A percentile compares a stretch with the other conserved stretches of the same genome.
These are phyloP conservation scores for Ascosphaera aggregata DNA, from an alignment of 2,329 filamentous ascomycete genomes.

Conservation along the genomic window DNA sequence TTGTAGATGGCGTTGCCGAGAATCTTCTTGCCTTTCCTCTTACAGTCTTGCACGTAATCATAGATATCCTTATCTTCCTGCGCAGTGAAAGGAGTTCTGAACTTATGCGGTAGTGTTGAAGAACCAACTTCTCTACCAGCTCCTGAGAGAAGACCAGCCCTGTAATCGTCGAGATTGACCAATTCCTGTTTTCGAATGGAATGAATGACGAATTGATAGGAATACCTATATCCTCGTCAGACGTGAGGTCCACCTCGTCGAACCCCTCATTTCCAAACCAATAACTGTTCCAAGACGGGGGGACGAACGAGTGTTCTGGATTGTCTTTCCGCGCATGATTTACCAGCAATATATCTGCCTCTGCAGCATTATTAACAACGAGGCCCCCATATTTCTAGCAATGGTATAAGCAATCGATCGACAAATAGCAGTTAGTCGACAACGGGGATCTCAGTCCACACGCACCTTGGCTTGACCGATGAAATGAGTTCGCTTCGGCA, in stretches of 20 bases:
- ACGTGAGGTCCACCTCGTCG: too few relatives aligned
- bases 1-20: conserved; percentile 23
- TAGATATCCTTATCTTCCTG: conserved; percentile 22
- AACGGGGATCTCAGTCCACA: neutral
- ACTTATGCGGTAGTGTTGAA: conserved; percentile 13
- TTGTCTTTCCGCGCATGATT: conserved; percentile 30
- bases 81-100: conserved; percentile 15
- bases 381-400: conserved; percentile 28
- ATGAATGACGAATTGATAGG: conserved; percentile 33
- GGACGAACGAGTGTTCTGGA: conserved; percentile 24
- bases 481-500: conserved; percentile 27
- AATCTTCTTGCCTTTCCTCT: conserved; percentile 11
- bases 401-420: conserved; percentile 2
- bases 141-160: conserved; percentile 21
- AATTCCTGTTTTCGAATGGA: conserved; percentile 27
- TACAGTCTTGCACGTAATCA: conserved; percentile 19
- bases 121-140: conserved; percentile 23
- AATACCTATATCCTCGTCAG: conserved; percentile 20
- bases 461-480: conserved; percentile 24
- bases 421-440: conserved; percentile 1
- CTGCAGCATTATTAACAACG: conserved; percentile 27
- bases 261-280: too few relatives aligned
- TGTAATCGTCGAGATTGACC: conserved; percentile 24
- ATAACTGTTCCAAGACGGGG: too few relatives aligned
- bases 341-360: conserved; percentile 34